Conservation (phyloP, 192 early-diverging fungal species). For the Entomortierella lignicola region DNA sequence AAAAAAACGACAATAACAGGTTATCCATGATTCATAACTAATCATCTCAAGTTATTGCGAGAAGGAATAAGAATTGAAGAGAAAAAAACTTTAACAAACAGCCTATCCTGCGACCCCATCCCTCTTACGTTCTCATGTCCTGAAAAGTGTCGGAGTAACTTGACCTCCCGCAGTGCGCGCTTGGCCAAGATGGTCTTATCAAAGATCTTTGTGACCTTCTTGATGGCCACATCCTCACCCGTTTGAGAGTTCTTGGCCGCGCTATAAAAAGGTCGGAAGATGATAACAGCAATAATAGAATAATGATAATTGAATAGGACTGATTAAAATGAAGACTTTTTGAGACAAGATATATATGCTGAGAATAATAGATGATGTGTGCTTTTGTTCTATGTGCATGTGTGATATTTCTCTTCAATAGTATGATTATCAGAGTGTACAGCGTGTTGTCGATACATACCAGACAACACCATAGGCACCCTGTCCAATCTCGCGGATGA, state of each 20-base stretch:
- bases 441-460: no score
- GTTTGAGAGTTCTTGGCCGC: slow-evolving; percentile 86
- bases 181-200: slow-evolving; percentile 93
- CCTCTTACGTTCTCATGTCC: slow-evolving; percentile 88
- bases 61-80: background rate
- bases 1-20: no score
- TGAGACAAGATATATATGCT: no score
- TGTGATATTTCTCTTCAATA: no score
- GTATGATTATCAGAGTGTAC: no score
- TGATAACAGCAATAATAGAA: background rate
- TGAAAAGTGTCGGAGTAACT: slow-evolving; percentile 93
- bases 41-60: background rate
- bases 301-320: no score
- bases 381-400: no score
- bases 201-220: slow-evolving; percentile 78
- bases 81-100: background rate
- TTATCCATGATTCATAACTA: no score
- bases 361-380: no score
- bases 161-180: slow-evolving; percentile 93
- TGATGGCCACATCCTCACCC: slow-evolving; percentile 91
- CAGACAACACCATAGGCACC: slow-evolving; percentile 94
- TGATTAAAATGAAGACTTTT: no score
- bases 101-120: background rate
- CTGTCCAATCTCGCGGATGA: slow-evolving; percentile 87
- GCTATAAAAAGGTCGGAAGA: slow-evolving; percentile 53